Evolutionary conservation across 2,329 filamentous ascomycete species (phyloP), one percentile per base, ranked within the genome.

Genomic region (Fusarium penzigii): DNA sequence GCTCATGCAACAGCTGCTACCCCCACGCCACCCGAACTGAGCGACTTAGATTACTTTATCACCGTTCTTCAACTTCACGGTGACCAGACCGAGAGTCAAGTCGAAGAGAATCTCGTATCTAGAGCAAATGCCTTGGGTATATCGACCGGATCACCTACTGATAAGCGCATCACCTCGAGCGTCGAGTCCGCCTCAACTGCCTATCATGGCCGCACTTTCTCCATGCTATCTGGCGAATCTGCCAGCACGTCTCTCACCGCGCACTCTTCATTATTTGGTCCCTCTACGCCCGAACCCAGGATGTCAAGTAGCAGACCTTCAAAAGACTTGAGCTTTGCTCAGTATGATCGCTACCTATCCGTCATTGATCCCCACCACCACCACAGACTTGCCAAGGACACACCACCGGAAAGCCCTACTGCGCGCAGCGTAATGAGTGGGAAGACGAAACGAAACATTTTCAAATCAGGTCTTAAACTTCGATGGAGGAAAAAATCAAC

Each of bases 331-430:
- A 78, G 67, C 50, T 82, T 83, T 57, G 69, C 72, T 7, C 73
- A 75, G 29, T 84, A 83, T 59, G 79, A 84, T 32, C 75, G 71
- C 53, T 82, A 80, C 53, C 61, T 83, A 38, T 66, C 72, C 16
- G 70, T 78, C 40, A 56, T 78, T 29, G 73, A 77, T 49, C 72
- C 73, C 7, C 72, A 72, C 39, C 66, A 75, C 55, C 75, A 77
- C 53, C 70, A 74, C 43, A 77, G 74, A 49, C 70, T 75, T 41
- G 58, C 70, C 48, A 71, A 69, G 52, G 56, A 68, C 2, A 65
- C 70, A 5, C 61, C 68, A 6, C 64, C 61, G 2, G 54, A 66
- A n/a, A 64, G 68, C 17, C 52, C 61, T 17, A 61, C 72, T 3
- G 59, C 72, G 9, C 70, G 71, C 44, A 78, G 75, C 56, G 61